Conservation (phyloP, 352 stramenopile species). For the Phytopythium delawarense region DNA sequence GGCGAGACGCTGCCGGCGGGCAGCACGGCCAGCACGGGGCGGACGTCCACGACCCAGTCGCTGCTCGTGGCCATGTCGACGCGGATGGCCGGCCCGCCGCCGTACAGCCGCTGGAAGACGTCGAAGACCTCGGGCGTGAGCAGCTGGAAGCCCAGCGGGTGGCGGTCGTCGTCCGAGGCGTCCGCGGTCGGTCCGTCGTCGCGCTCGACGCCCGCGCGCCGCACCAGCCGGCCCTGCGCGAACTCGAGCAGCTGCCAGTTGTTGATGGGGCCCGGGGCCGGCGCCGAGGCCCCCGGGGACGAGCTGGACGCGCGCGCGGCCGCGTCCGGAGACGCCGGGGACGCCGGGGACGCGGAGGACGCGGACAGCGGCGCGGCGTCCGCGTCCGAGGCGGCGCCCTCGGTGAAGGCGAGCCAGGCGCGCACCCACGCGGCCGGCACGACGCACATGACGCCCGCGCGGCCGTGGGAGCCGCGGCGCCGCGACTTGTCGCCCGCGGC, state of each 20-base stretch:
- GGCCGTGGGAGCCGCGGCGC: slow-evolving; percentile 40
- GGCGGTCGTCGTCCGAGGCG: neutral
- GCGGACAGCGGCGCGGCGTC: neutral
- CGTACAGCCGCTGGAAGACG: slow-evolving; percentile 64
- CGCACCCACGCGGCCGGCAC: slow-evolving; percentile 59
- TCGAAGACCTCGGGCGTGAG: slow-evolving; percentile 68
- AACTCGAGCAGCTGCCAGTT: slow-evolving; percentile 61
- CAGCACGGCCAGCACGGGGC: slow-evolving; percentile 17
- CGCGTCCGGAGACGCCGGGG: neutral
- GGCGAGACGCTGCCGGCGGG: slow-evolving; percentile 15
- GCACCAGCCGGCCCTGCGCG: slow-evolving; percentile 38
- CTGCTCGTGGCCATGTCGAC: slow-evolving; percentile 23
- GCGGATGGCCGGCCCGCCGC: slow-evolving; percentile 48
- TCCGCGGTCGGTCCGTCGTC: slow-evolving; percentile 8
- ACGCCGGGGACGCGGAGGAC: neutral
- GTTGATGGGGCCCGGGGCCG: slow-evolving; percentile 44
- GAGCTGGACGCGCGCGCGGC: neutral
- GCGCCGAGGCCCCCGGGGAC: slow-evolving; percentile 7
- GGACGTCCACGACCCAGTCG: slow-evolving; percentile 44
- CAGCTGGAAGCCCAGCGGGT: slow-evolving; percentile 52
- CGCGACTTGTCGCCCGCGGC: slow-evolving; percentile 54
- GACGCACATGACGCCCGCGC: slow-evolving; percentile 47
- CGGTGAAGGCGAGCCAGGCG: slow-evolving; percentile 56
- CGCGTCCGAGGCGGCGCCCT: slow-evolving; percentile 11
- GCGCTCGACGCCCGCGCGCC: slow-evolving; percentile 35